Base-by-base conservation (phyloP, 768 basidiomycete species). In the Naganishia vishniacii region DNA sequence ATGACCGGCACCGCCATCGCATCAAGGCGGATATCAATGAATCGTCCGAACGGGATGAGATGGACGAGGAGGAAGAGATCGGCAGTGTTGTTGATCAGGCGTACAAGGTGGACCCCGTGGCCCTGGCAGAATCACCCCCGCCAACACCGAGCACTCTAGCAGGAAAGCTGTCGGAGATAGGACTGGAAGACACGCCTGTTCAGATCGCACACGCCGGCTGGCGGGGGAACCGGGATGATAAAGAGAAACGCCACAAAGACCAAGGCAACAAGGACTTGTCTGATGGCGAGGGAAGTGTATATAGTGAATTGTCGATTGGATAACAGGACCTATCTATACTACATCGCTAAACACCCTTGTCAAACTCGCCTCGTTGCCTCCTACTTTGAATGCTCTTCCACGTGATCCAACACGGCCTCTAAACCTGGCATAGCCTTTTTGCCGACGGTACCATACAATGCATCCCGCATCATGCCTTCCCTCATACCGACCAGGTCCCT, bases 391-490 rank as follows among this genome's bases (percentile, higher is more conserved):
- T 60, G 41, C 37, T 47, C 59, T 34, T 60, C 41, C 16, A 45
- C 46, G 16, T 45, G 46, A 45, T 63, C 62, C 48, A 63, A 32
- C 9, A 63, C 62, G 23, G 62, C 62, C 41, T 63, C 62, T 4
- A 63, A 25, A 8, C 62, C 62, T 25, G 62, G 62, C 53, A 56
- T 56, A 18, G 48, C 37, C 41, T 23, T 42, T n/a, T 46, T 46
- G 8, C 49, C 48, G 20, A 63, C 48, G 25, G 62, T 63, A 29
- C 62, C 62, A 23, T 44, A 63, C 15, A 63, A 18, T 2, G 62
- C 62, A 42, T 63, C 62, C 34, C 51, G 16, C 48, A 49, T 51
- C 28, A 29, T 63, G 13, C 28, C 44, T 49, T 63, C 62, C 49
- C 62, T 51, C 34, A 63, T 46, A 16, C 25, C 49, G 26, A 63